Evolutionary conservation across 352 stramenopile species (phyloP), one percentile per base, ranked within the genome.

Genomic region (Phytopythium vexans): DNA sequence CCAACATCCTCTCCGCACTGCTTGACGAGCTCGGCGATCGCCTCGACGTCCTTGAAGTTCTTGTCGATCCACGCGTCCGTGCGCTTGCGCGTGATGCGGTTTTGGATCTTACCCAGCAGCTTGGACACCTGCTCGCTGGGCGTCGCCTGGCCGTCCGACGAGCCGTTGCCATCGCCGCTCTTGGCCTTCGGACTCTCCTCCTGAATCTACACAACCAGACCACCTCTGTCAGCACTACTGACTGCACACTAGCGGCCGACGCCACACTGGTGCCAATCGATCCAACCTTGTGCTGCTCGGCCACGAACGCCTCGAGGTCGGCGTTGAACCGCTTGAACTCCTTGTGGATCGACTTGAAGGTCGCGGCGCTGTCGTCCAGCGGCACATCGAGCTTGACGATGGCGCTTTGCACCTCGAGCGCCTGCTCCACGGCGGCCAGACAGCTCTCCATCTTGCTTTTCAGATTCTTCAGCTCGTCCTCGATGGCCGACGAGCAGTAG

Each of bases 401-500:
- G 9, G 76, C 76, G 35, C 79, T 64, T 67, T 83, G 76, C 49
- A 86, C 78, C 42, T 82, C 64, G 14, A 86, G 55, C 37, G 76
- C 72, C 48, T 83, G 71, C 66, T 89, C 74, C 33, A 82, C 73
- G 14, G 61, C 75, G 41, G 67, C 59, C 32, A 89, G 54, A 47
- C 72, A 87, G 51, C 59, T 59, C 48, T 78, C 66, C 78, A 89
- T 86, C 53, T 76, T 76, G 42, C 39, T 61, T 57, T 87, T 77
- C 46, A 89, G 56, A 49, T 68, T 81, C 16, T 62, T 67, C 33
- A 89, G 65, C 62, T 89, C 78, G 51, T 89, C 76, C 36, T 89
- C 78, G 55, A 89, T 89, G n/a, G 78, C 75, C 10, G 76, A 89
- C 32, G 76, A 85, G 66, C 75, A 89, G 58, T 86, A 89, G 54